Conservation (phyloP, 768 basidiomycete genomes). For the Suillus subluteus region DNA sequence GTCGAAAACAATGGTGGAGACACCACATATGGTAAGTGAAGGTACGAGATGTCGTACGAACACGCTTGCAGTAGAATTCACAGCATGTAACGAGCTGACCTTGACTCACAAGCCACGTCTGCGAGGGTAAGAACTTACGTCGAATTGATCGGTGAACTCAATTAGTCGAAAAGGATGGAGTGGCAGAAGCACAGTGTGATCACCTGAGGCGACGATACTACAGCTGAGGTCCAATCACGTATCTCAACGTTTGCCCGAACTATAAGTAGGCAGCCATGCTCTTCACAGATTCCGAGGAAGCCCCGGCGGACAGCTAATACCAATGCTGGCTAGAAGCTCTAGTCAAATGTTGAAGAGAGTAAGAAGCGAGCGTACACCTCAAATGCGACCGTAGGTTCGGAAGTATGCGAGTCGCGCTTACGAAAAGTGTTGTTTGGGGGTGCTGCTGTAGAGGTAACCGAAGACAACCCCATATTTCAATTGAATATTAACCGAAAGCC, state of each 20-base stretch:
- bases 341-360: background rate
- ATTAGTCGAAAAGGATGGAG: conserved; percentile 2
- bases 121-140: background rate
- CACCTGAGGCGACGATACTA: background rate
- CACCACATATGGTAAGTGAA: conserved; percentile 2
- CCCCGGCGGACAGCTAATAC: background rate
- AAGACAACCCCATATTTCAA: background rate
- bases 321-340: background rate
- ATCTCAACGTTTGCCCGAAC: conserved; percentile 2
- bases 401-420: conserved; percentile 3
- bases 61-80: background rate
- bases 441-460: background rate
- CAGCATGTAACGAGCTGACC: background rate
- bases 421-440: background rate
- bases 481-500: background rate
- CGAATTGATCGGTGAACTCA: conserved; percentile 8
- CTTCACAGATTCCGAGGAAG: conserved; percentile 5
- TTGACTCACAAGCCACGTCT: conserved; percentile 6
- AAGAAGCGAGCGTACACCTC: background rate
- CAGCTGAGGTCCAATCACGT: background rate
- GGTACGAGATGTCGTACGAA: conserved; percentile 2
- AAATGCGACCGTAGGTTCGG: conserved; percentile 1
- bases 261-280: background rate
- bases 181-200: conserved; percentile 6
- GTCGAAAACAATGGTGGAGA: background rate